Conservation (phyloP, 768 basidiomycete species). For the Gautieria morchelliformis region DNA sequence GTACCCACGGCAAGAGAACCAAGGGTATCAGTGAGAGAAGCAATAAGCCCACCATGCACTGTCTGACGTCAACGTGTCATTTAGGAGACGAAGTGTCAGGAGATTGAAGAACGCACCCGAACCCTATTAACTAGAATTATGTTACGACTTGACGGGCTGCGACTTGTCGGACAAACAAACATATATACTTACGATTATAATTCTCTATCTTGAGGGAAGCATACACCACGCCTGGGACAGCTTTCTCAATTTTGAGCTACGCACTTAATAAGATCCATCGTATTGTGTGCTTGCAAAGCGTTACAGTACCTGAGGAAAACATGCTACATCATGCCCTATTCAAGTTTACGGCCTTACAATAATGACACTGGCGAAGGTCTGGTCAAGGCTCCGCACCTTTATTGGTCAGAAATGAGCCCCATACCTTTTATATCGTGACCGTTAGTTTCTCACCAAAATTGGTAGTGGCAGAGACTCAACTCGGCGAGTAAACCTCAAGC, state of each 20-base stretch:
- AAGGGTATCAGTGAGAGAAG: constrained; percentile 76
- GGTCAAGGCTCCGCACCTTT: constrained; percentile 37
- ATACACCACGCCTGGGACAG: constrained; percentile 62
- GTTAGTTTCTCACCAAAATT: constrained; percentile 7
- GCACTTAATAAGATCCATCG: constrained; percentile 3
- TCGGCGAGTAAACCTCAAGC: constrained; percentile 58
- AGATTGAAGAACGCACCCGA: constrained; percentile 40
- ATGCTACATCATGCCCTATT: constrained; percentile 68
- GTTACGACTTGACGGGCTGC: background rate
- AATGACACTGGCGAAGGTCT: background rate
- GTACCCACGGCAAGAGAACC: constrained; percentile 64
- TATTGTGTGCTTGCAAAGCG: constrained; percentile 11
- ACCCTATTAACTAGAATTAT: constrained; percentile 61
- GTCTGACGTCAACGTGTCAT: constrained; percentile 20
- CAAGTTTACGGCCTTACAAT: too few relatives aligned
- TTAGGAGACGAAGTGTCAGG: background rate
- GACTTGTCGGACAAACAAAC: background rate
- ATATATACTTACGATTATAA: constrained; percentile 49
- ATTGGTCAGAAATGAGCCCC: constrained; percentile 71
- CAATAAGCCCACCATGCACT: constrained; percentile 73
- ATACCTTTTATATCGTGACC: constrained; percentile 41
- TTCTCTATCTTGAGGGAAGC: constrained; percentile 64
- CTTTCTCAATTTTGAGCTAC: constrained; percentile 55
- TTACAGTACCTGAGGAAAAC: constrained; percentile 74
- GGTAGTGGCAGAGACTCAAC: constrained; percentile 22